Percentiles rank a stretch among this genome's conserved stretches.
Evolutionary conservation across 345 rosid genomes (phyloP).

Genomic region (Hevea brasiliensis): DNA sequence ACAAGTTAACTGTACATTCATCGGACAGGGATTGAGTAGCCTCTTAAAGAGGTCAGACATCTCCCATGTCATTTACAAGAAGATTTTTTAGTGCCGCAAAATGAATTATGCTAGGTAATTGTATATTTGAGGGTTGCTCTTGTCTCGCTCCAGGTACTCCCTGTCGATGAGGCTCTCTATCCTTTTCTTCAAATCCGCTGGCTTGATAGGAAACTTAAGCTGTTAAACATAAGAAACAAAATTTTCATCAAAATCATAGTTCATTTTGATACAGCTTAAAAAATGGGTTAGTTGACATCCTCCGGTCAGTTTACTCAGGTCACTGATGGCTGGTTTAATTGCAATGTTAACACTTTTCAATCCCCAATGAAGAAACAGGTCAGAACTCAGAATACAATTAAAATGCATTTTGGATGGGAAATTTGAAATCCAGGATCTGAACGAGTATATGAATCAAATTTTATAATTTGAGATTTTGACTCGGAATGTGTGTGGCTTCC

Average conservation of each 20-base stretch:
- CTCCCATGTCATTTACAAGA: slow-evolving; percentile 27
- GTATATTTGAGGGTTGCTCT: slow-evolving; percentile 95
- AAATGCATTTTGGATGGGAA: neutral
- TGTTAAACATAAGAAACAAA: slow-evolving; percentile 36
- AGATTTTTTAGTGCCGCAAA: neutral
- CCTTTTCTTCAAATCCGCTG: slow-evolving; percentile 95
- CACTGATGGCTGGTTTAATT: neutral
- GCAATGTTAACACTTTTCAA: neutral
- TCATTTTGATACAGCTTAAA: neutral
- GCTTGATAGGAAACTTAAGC: slow-evolving; percentile 97
- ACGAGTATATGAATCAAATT: neutral
- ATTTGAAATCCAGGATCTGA: neutral
- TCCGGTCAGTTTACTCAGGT: neutral
- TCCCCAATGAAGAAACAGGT: neutral
- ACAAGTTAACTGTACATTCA: slow-evolving; percentile 43
- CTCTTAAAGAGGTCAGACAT: slow-evolving; percentile 6
- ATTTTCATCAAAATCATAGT: neutral
- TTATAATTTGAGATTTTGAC: neutral
- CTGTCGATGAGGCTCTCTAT: slow-evolving; percentile 93
- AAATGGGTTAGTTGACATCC: neutral
- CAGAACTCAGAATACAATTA: neutral
- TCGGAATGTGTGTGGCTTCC: neutral
- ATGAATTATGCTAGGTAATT: slow-evolving; percentile 72
- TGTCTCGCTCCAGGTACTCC: slow-evolving; percentile 98
- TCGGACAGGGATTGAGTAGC: slow-evolving; percentile 22